Evolutionary conservation across 495 filamentous ascomycete genomes (phyloP), one percentile per base, ranked within the genome.

Genomic region (Aspergillus steynii): DNA sequence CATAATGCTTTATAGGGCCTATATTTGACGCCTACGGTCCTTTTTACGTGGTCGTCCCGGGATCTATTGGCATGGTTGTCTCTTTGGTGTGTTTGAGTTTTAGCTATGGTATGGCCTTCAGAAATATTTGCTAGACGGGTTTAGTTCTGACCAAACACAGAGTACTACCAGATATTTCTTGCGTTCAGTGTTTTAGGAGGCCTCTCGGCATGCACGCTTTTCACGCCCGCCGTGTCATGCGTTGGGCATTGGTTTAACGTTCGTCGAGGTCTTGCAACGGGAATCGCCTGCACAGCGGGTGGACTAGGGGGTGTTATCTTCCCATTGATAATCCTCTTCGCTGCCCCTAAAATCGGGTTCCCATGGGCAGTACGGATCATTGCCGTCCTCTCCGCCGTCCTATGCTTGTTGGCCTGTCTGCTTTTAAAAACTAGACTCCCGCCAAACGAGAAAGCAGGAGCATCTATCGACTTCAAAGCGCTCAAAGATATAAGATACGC

Each of bases 281-380:
- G 90, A 49, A 71, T 95, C 29, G 87, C 89, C 4, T 85, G 82
- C 32, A 89, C 89, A 0, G 86, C 85, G 0, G 89, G 89, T 27
- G 85, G 86, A 0, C 50, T 91, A 1, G 90, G 88, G 28, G 91
- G 89, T 37, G 81, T 91, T 31, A 74, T 90, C 58, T 91, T 92
- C 66, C 89, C 91, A 0, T 63, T 90, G n/a, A 85, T 90, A 71
- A 81, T 93, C 5, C 83, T 90, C 55, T 73, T 69, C 34, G 81
- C 88, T 1, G 82, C 90, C 29, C 82, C 80, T 4, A 69, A 73
- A 12, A 70, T 94, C 48, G 90, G 90, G 25, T 94, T 88, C 71
- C 82, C 77, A 34, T 92, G 90, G 89, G 79, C 90, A 6, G 85
- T 90, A 14, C 83, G 90, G 14, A 85, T 88, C 61, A 71, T 92